A percentile compares a stretch with the other conserved stretches of the same genome.
Evolutionary conservation across 192 early-diverging fungal genomes (phyloP).

Genomic region (Coemansia sp.): DNA sequence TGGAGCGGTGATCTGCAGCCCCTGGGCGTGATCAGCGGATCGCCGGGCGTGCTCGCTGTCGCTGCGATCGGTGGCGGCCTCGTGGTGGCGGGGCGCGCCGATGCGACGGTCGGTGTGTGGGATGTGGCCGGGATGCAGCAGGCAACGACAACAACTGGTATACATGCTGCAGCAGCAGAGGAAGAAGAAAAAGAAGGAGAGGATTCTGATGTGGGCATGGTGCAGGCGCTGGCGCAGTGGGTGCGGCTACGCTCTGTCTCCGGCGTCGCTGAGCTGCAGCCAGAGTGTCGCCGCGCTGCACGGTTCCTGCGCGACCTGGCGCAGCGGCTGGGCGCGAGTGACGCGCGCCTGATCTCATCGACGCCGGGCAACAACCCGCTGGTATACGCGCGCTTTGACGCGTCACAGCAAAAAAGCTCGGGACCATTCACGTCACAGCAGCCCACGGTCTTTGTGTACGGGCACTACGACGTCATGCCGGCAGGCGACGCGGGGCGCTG

Average conservation of each 20-base stretch:
- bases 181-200: too few relatives aligned
- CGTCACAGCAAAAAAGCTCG: too few relatives aligned
- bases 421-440: too few relatives aligned
- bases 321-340: conserved; percentile 67
- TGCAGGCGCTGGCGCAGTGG: conserved; percentile 72
- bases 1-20: conserved; percentile 69
- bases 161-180: too few relatives aligned
- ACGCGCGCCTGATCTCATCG: conserved; percentile 62
- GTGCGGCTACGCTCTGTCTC: conserved; percentile 68
- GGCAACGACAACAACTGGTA: too few relatives aligned
- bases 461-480: conserved; percentile 83
- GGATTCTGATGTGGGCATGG: too few relatives aligned
- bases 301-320: conserved; percentile 71
- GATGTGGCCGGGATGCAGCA: too few relatives aligned
- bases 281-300: conserved; percentile 74
- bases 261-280: conserved; percentile 66
- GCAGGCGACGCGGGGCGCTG: conserved; percentile 68
- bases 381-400: conserved; percentile 67
- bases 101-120: conserved; percentile 65
- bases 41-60: conserved; percentile 62
- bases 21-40: conserved; percentile 54
- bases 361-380: conserved; percentile 67
- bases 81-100: conserved; percentile 65
- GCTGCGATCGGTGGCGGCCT: conserved; percentile 26
- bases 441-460: conserved; percentile 72